These are phyloP conservation scores for Aspergillus avenaceus DNA, from an alignment of 495 filamentous ascomycete species.

Conservation along the genomic window DNA sequence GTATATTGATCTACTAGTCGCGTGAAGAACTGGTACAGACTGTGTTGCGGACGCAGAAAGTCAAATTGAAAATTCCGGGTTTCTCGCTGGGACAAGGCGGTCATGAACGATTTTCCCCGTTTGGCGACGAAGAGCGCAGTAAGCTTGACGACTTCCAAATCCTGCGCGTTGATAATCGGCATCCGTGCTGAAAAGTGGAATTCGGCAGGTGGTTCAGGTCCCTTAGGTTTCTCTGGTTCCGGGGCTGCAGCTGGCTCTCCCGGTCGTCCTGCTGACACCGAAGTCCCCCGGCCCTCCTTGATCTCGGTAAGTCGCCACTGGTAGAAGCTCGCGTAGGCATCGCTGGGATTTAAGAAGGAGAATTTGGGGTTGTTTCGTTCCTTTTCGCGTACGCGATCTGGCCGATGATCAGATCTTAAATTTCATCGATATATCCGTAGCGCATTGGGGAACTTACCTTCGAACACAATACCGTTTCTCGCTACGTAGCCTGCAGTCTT, in stretches of 20 bases:
- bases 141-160: slow-evolving; percentile 86
- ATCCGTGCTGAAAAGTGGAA: slow-evolving; percentile 95
- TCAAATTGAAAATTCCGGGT: slow-evolving; percentile 93
- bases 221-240: slow-evolving; percentile 66
- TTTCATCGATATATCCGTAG: background rate
- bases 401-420: slow-evolving; percentile 14
- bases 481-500: slow-evolving; percentile 95
- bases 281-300: slow-evolving; percentile 73
- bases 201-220: slow-evolving; percentile 80
- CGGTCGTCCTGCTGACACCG: slow-evolving; percentile 70
- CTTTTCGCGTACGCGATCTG: slow-evolving; percentile 80
- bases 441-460: slow-evolving; percentile 46
- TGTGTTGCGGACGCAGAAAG: slow-evolving; percentile 93
- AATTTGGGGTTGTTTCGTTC: slow-evolving; percentile 85
- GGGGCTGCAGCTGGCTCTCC: slow-evolving; percentile 55
- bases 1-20: slow-evolving; percentile 91
- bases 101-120: slow-evolving; percentile 88
- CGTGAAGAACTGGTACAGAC: slow-evolving; percentile 90
- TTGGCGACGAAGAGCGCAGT: slow-evolving; percentile 89
- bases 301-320: slow-evolving; percentile 86
- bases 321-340: slow-evolving; percentile 86
- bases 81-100: slow-evolving; percentile 79
- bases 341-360: slow-evolving; percentile 75
- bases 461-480: slow-evolving; percentile 75
- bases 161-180: slow-evolving; percentile 94